These are phyloP conservation scores for Coemansia pectinata DNA, from an alignment of 192 early-diverging fungal genomes.

Conservation along the genomic window DNA sequence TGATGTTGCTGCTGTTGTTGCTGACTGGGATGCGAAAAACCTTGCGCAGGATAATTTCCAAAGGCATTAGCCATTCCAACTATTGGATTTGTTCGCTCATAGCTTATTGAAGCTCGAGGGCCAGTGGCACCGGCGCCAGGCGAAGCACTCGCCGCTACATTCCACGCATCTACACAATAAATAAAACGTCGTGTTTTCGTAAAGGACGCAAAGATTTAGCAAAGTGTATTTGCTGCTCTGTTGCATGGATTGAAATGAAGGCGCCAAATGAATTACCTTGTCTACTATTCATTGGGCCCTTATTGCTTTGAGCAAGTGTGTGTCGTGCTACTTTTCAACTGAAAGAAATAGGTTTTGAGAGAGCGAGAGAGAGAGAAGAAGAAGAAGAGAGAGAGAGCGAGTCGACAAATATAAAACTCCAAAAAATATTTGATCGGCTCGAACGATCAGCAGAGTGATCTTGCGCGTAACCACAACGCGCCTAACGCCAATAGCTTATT, in stretches of 20 bases:
- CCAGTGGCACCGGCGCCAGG: slow-evolving; percentile 8
- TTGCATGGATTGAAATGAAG: background rate
- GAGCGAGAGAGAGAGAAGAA: too few relatives aligned
- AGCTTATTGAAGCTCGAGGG: slow-evolving; percentile 41
- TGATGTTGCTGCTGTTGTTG: slow-evolving; percentile 7
- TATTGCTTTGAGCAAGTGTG: background rate
- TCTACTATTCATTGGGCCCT: slow-evolving; percentile 41
- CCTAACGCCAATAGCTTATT: background rate
- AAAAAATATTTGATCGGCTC: background rate
- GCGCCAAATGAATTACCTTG: slow-evolving; percentile 27
- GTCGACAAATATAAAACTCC: background rate
- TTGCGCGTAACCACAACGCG: background rate
- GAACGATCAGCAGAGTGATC: background rate
- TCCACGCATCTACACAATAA: slow-evolving; percentile 41
- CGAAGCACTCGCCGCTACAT: slow-evolving; percentile 20
- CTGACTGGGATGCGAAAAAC: slow-evolving; percentile 29
- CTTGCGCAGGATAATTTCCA: slow-evolving; percentile 34
- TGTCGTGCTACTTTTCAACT: background rate
- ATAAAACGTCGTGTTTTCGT: background rate
- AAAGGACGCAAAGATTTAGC: background rate
- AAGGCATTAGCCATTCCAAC: slow-evolving; percentile 22
- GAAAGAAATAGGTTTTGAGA: background rate
- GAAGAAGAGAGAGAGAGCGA: background rate
- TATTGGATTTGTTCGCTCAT: slow-evolving; percentile 27
- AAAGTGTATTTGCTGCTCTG: background rate